Conservation (phyloP, 306 rosid genomes). For the Lotus japonicus region DNA sequence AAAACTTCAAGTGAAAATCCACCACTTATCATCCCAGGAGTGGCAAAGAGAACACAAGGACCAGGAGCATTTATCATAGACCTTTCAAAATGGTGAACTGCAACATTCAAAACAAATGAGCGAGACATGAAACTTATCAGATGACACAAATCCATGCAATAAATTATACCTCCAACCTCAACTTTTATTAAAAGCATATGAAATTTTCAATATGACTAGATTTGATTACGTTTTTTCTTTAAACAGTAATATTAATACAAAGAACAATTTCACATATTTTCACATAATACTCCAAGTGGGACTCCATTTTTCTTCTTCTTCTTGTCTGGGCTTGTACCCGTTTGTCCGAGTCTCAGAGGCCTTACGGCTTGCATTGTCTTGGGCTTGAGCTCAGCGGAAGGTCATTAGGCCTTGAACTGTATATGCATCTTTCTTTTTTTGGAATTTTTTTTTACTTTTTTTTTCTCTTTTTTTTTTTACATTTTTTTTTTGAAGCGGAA, state of each 20-base stretch:
- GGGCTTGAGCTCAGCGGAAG: too few relatives aligned
- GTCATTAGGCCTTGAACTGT: too few relatives aligned
- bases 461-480: too few relatives aligned
- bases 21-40: slow-evolving; percentile 93
- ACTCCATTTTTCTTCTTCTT: too few relatives aligned
- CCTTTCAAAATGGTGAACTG: slow-evolving; percentile 76
- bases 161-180: not conserved
- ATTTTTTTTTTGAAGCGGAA: too few relatives aligned
- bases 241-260: not conserved
- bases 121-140: slow-evolving; percentile 12
- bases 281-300: not conserved
- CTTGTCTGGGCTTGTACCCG: too few relatives aligned
- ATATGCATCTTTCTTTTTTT: too few relatives aligned
- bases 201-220: not conserved
- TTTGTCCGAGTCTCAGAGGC: too few relatives aligned
- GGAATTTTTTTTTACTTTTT: too few relatives aligned
- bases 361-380: too few relatives aligned
- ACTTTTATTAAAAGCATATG: not conserved
- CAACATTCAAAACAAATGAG: slow-evolving; percentile 33
- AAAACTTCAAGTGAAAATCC: slow-evolving; percentile 94
- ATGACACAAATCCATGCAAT: slow-evolving; percentile 5
- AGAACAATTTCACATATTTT: not conserved
- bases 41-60: slow-evolving; percentile 95
- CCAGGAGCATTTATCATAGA: slow-evolving; percentile 83
- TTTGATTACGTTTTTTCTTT: not conserved